These are phyloP conservation scores for Dipteronia sinensis DNA, from an alignment of 345 rosid genomes.

Conservation along the genomic window DNA sequence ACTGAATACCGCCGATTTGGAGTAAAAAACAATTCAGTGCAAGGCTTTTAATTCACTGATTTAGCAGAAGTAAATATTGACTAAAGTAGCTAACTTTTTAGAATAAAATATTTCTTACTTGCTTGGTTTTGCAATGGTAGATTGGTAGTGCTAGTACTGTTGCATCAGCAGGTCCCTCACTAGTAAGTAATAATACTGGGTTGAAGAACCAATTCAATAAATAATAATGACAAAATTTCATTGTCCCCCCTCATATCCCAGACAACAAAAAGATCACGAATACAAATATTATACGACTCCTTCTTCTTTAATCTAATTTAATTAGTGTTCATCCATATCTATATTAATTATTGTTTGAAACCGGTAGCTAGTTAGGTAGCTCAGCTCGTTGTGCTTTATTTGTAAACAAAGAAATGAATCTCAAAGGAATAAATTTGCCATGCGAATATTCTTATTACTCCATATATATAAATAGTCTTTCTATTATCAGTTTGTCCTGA, in stretches of 20 bases:
- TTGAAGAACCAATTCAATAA: not conserved
- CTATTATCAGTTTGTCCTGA: too few species aligned
- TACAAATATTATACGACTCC: too few species aligned
- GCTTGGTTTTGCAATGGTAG: not conserved
- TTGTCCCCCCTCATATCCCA: not conserved
- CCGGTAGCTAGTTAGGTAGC: too few species aligned
- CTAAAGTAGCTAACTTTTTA: not conserved
- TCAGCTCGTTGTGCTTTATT: not conserved
- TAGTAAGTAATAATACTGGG: not conserved
- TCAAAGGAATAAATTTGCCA: not conserved
- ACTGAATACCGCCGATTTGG: too few species aligned
- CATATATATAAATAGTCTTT: too few species aligned
- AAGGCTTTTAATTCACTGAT: too few species aligned
- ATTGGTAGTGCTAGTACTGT: not conserved
- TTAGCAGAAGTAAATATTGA: too few species aligned
- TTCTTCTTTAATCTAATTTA: too few species aligned
- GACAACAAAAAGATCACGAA: not conserved
- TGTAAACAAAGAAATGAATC: not conserved
- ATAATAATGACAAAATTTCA: not conserved
- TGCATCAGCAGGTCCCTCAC: not conserved
- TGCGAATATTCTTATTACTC: not conserved
- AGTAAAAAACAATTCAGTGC: too few species aligned
- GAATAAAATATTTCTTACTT: not conserved
- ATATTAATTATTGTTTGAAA: too few species aligned
- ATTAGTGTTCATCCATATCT: too few species aligned